Evolutionary conservation across 805 yeast species (phyloP), one percentile per base, ranked within the genome.

Genomic region (Metschnikowia shivogae): DNA sequence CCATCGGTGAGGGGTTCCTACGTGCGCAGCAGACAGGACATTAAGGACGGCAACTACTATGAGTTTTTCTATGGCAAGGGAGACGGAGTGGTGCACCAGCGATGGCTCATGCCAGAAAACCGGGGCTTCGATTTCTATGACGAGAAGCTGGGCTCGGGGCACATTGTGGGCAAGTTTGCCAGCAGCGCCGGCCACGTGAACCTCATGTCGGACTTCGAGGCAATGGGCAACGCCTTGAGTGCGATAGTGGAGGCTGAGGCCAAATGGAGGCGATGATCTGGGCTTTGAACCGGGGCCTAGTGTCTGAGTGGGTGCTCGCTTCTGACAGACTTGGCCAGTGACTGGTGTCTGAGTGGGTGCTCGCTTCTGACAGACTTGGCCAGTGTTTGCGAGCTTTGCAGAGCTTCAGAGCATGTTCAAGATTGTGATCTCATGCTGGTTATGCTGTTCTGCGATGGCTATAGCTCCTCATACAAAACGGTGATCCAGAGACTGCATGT

Each of bases 11-110:
- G 93, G 42, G 95, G 92, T 6, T 84, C 88, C 3, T 67, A 81
- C 43, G 93, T 89, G 1, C 61, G 70, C 28, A 78, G 82, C 5
- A 60, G 60, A 9, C 76, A 82, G 35, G 93, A 81, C 31, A 81
- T 90, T 47, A 73, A 67, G 46, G 72, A 76, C 33, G 96, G 96
- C 3, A 76, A 80, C 51, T 89, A 86, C 65, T 80, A 76, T 50
- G 83, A 86, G 55, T 84, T 88, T 55, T 80, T 76, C 55, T 89
- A 87, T 57, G 96, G 95, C 0, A 87, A 88, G 4, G 97, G 97
- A 12, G 97, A 90, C 62, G 97, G 97, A 35, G 97, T 90, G 14
- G 88, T 88, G 1, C 86, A 86, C 63, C 86, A 84, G 53, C 78
- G 78, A 50, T 84, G 89, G 85, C 64, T 86, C 39, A 78, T 89